phyloP scores from a whole-genome alignment of 805 yeast species.

The Priceomyces carsonii region DNA sequence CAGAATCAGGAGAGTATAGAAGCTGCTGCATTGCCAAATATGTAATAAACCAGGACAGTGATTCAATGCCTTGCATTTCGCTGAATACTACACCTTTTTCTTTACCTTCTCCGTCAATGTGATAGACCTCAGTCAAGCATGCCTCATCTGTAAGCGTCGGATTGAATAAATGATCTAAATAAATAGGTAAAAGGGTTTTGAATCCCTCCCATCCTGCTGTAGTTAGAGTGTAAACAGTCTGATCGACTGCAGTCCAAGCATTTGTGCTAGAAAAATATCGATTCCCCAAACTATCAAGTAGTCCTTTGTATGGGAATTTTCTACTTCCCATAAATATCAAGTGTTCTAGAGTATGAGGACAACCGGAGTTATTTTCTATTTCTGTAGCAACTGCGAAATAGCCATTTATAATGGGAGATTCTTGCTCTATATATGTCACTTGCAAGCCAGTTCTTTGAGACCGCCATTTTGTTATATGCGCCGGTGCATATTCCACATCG shows the following conservation, averaged over 20 bases:
- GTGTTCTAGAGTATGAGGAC: slow-evolving; percentile 96
- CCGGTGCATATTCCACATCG: slow-evolving; percentile 75
- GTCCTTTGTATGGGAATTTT: slow-evolving; percentile 87
- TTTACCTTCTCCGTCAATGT: slow-evolving; percentile 84
- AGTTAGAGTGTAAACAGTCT: slow-evolving; percentile 86
- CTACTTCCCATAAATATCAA: slow-evolving; percentile 92
- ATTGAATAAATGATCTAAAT: slow-evolving; percentile 79
- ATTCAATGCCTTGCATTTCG: slow-evolving; percentile 94
- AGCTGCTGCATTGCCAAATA: slow-evolving; percentile 60
- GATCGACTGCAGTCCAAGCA: slow-evolving; percentile 97
- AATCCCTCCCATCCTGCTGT: slow-evolving; percentile 98
- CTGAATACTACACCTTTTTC: slow-evolving; percentile 97
- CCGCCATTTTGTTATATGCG: slow-evolving; percentile 69
- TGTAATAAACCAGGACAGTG: slow-evolving; percentile 68
- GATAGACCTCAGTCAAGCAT: slow-evolving; percentile 92
- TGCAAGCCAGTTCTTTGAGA: slow-evolving; percentile 83
- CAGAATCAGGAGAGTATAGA: slow-evolving; percentile 59
- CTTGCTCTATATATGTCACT: slow-evolving; percentile 70
- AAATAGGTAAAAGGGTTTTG: slow-evolving; percentile 77
- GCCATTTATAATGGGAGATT: slow-evolving; percentile 90
- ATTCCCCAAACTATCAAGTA: slow-evolving; percentile 84
- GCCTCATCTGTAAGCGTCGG: slow-evolving; percentile 91
- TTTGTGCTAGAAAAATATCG: slow-evolving; percentile 83
- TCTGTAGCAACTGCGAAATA: slow-evolving; percentile 96
- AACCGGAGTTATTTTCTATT: slow-evolving; percentile 80